These are phyloP conservation scores for Boletus tomentosulus DNA, from an alignment of 768 basidiomycete genomes.

Conservation along the genomic window DNA sequence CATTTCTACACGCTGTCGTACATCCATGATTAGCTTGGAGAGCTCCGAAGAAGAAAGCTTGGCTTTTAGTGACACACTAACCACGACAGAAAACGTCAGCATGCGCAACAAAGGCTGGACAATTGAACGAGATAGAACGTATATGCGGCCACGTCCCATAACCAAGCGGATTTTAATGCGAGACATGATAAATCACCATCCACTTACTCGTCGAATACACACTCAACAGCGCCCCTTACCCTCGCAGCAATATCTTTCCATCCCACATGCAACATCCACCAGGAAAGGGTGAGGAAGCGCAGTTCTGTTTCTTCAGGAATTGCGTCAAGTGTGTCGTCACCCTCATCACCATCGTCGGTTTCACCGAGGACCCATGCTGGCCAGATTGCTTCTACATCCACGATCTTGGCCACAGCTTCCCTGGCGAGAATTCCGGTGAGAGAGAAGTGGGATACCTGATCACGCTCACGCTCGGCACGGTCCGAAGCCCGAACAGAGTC, in stretches of 20 bases:
- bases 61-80: conserved; percentile 78
- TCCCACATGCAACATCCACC: conserved; percentile 91
- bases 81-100: conserved; percentile 9
- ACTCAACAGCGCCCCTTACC: conserved; percentile 70
- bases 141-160: neutral
- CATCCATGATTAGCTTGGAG: conserved; percentile 62
- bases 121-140: neutral
- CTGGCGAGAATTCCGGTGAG: conserved; percentile 21
- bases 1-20: conserved; percentile 73
- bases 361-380: conserved; percentile 21
- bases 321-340: conserved; percentile 27
- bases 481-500: conserved; percentile 59
- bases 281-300: conserved; percentile 80
- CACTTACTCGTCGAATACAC: conserved; percentile 79
- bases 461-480: conserved; percentile 52
- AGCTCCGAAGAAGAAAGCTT: conserved; percentile 70
- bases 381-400: conserved; percentile 25
- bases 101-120: neutral
- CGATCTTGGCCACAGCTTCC: conserved; percentile 23
- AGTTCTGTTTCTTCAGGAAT: conserved; percentile 67
- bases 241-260: conserved; percentile 82
- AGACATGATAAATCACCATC: neutral
- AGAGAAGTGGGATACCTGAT: conserved; percentile 32
- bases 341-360: conserved; percentile 27
- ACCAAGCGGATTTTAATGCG: neutral